phyloP scores from a whole-genome alignment of 306 rosid species.

The Rosa multiflora region DNA sequence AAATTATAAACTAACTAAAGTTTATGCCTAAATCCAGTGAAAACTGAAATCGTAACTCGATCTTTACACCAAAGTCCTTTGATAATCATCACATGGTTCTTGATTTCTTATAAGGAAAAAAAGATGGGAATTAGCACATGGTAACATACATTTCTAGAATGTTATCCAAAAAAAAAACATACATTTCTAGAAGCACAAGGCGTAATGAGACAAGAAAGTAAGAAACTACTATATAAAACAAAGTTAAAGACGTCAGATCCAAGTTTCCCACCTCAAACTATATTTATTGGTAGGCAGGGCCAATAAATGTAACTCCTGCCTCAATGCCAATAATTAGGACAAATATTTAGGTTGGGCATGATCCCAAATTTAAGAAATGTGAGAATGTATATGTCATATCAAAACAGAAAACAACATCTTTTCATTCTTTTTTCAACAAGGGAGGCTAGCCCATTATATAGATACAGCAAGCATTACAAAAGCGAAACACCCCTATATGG shows the following conservation, averaged over 20 bases:
- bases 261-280: background rate
- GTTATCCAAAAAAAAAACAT: too few relatives aligned
- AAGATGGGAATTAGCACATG: background rate
- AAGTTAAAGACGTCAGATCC: background rate
- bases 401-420: background rate
- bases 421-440: too few relatives aligned
- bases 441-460: too few relatives aligned
- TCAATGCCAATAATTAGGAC: background rate
- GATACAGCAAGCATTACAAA: too few relatives aligned
- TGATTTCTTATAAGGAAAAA: background rate
- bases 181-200: conserved; percentile 13
- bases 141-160: conserved; percentile 6
- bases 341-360: background rate
- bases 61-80: background rate
- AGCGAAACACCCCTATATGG: too few relatives aligned
- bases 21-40: too few relatives aligned
- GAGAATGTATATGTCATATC: background rate
- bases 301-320: background rate
- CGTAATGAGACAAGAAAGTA: background rate
- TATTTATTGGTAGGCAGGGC: background rate
- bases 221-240: background rate
- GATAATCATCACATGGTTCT: background rate
- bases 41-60: too few relatives aligned
- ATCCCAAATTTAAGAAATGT: background rate
- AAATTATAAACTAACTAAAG: too few relatives aligned